These are phyloP conservation scores for Chalciporus sp. DNA, from an alignment of 1,284 basidiomycete genomes.

Conservation along the genomic window DNA sequence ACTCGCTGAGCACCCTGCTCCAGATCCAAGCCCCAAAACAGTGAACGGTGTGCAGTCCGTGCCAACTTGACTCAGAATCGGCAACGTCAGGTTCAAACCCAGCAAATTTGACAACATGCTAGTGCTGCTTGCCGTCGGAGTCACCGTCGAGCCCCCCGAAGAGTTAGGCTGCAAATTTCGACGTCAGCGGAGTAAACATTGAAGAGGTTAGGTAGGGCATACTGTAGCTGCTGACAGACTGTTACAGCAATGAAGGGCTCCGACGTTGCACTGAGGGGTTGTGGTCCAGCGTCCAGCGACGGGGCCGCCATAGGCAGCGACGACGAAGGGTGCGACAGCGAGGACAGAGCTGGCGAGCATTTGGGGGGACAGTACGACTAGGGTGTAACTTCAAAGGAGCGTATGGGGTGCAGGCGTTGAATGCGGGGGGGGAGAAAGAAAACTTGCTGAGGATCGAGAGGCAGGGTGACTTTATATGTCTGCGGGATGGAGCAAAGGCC, in stretches of 20 bases:
- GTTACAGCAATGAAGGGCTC: constrained; percentile 23
- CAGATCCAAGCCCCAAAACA: constrained; percentile 31
- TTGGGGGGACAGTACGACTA: constrained; percentile 7
- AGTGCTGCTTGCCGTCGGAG: neutral
- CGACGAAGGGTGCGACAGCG: constrained; percentile 19
- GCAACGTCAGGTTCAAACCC: neutral
- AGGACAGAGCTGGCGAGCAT: constrained; percentile 23
- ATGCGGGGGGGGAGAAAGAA: constrained; percentile 1
- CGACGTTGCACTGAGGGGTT: constrained; percentile 28
- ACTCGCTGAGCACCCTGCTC: constrained; percentile 13
- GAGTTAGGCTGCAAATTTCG: constrained; percentile 9
- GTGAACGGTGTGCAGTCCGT: constrained; percentile 19
- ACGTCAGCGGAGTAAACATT: constrained; percentile 6
- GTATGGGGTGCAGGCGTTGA: constrained; percentile 18
- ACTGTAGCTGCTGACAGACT: constrained; percentile 16
- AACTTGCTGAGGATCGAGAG: constrained; percentile 7
- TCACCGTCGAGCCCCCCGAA: neutral
- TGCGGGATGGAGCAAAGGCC: neutral
- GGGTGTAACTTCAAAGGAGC: constrained; percentile 24
- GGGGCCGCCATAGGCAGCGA: constrained; percentile 21
- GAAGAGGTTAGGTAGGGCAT: neutral
- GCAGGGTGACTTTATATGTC: constrained; percentile 21
- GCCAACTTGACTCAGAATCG: constrained; percentile 18
- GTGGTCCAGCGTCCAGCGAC: constrained; percentile 16
- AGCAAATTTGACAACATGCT: constrained; percentile 9